phyloP scores from a whole-genome alignment of 202 grass and related monocot species.

The Zoysia matrella region DNA sequence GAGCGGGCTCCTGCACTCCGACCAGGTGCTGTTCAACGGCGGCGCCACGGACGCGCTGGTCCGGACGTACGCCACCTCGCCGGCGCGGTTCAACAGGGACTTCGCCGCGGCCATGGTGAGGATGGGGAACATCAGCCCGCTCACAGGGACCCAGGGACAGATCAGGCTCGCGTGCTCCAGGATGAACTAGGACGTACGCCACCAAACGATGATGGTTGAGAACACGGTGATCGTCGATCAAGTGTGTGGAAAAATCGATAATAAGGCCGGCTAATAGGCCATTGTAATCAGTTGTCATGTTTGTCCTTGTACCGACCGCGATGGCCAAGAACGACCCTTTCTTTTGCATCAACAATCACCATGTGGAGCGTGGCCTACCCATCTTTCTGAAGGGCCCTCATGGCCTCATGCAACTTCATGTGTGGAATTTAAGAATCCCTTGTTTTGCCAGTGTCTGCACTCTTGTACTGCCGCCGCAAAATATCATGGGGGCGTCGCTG shows the following conservation, averaged over 20 bases:
- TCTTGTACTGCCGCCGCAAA: neutral
- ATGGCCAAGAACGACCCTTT: no score
- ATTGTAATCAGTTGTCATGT: no score
- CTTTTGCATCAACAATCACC: no score
- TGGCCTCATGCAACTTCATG: neutral
- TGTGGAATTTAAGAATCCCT: neutral
- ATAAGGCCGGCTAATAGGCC: no score
- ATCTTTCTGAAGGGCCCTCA: no score
- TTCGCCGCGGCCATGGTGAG: slow-evolving; percentile 67
- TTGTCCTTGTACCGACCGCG: no score
- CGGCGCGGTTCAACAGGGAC: slow-evolving; percentile 51
- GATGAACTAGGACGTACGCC: slow-evolving; percentile 45
- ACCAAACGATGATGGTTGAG: neutral
- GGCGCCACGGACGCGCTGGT: slow-evolving; percentile 54
- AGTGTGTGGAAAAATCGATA: no score
- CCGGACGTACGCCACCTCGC: slow-evolving; percentile 43
- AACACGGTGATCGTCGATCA: no score
- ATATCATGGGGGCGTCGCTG: slow-evolving; percentile 54
- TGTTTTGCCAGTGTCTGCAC: neutral
- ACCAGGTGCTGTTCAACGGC: slow-evolving; percentile 73
- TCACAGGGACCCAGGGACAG: slow-evolving; percentile 61
- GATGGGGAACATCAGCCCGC: slow-evolving; percentile 69
- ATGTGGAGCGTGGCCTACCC: no score
- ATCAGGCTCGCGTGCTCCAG: slow-evolving; percentile 67
- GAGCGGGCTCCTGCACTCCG: slow-evolving; percentile 78